Evolutionary conservation across 805 yeast species (phyloP).

Genomic region (Candida quercuum): DNA sequence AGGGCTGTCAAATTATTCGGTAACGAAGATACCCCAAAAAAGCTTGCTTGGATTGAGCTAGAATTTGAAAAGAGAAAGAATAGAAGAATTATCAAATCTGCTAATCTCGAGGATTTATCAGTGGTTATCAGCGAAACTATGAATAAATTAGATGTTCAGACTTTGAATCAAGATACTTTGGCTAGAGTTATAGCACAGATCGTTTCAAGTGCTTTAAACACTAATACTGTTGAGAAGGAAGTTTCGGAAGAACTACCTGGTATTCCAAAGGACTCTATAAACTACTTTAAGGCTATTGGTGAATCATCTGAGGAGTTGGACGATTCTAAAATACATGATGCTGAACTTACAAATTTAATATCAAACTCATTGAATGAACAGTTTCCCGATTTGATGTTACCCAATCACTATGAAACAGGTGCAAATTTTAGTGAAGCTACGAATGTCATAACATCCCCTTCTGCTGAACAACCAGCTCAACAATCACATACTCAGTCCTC

Average conservation of each 20-base stretch:
- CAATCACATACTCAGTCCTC: too few species aligned
- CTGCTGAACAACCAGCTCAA: too few species aligned
- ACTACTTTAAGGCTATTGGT: slow-evolving; percentile 25
- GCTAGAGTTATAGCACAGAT: slow-evolving; percentile 22
- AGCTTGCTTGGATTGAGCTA: slow-evolving; percentile 64
- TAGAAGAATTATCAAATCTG: slow-evolving; percentile 46
- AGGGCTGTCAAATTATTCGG: slow-evolving; percentile 70
- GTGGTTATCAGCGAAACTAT: slow-evolving; percentile 22
- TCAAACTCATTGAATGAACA: slow-evolving; percentile 1
- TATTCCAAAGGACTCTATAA: slow-evolving; percentile 24
- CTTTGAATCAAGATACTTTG: slow-evolving; percentile 33
- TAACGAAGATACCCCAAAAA: slow-evolving; percentile 44
- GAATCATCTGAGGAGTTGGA: not conserved
- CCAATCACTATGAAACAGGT: too few species aligned
- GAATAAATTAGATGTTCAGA: slow-evolving; percentile 39
- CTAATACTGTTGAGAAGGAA: not conserved
- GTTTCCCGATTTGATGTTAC: not conserved
- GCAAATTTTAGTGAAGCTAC: too few species aligned
- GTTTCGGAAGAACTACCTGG: slow-evolving; percentile 18
- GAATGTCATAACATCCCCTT: too few species aligned
- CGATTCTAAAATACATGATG: slow-evolving; percentile 4
- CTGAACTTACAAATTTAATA: slow-evolving; percentile 8
- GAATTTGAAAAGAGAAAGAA: slow-evolving; percentile 66
- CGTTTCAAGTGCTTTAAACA: slow-evolving; percentile 13
- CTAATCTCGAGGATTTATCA: slow-evolving; percentile 25